A percentile compares a stretch with the other conserved stretches of the same genome.
Conservation (phyloP, 23 red algal species). For the Gracilaria caudata region DNA sequence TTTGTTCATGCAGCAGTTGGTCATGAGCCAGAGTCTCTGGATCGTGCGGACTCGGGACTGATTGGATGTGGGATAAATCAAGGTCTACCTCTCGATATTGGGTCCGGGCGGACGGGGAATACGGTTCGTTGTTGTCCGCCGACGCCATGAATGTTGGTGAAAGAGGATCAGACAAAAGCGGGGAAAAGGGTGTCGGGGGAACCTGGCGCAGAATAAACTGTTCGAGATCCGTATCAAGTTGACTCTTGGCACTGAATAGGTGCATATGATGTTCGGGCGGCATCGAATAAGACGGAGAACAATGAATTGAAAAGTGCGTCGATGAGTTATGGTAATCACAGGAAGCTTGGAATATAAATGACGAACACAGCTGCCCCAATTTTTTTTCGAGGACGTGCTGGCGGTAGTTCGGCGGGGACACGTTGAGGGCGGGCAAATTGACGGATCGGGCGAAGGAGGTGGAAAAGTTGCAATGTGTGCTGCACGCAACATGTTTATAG, state of each 20-base stretch:
- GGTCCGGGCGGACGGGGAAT: neutral
- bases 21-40: neutral
- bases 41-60: neutral
- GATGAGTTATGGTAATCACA: neutral
- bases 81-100: neutral
- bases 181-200: neutral
- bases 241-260: neutral
- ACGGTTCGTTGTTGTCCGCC: conserved; percentile 3
- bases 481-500: no score
- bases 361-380: neutral
- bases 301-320: neutral
- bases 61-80: neutral
- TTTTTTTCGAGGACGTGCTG: neutral
- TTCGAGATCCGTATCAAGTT: neutral
- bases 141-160: conserved; percentile 15
- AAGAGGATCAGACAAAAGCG: conserved; percentile 3
- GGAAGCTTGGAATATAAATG: neutral
- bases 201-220: neutral
- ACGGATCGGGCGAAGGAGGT: neutral
- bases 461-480: no score
- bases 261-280: neutral
- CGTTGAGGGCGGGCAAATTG: neutral
- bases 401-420: neutral
- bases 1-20: neutral
- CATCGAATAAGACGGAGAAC: neutral